A percentile compares a stretch with the other conserved stretches of the same genome.
These are phyloP conservation scores for Fraxinus sp. DNA, from an alignment of 305 asterid species.

Conservation along the genomic window DNA sequence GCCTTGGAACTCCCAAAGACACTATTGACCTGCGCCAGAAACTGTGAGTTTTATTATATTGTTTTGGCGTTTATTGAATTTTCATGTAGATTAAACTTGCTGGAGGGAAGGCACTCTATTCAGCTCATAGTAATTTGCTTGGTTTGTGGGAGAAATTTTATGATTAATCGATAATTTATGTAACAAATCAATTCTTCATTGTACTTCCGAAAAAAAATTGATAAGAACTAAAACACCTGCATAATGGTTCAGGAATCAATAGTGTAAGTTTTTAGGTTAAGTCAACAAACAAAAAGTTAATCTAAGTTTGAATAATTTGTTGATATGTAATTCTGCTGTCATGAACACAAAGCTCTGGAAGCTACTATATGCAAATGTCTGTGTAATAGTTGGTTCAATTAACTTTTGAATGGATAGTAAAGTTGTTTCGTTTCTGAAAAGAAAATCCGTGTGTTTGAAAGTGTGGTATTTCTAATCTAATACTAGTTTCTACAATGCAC, in stretches of 20 bases:
- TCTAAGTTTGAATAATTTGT: not conserved
- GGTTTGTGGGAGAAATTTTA: not conserved
- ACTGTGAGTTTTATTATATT: slow-evolving; percentile 25
- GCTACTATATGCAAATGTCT: not conserved
- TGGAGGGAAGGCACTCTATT: not conserved
- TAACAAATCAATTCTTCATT: not conserved
- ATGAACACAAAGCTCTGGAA: slow-evolving; percentile 3
- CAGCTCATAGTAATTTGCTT: not conserved
- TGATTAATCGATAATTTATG: not conserved
- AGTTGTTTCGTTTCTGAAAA: not conserved
- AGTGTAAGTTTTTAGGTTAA: not conserved
- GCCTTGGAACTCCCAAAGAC: slow-evolving; percentile 33
- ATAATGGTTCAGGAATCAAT: not conserved
- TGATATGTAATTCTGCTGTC: not conserved
- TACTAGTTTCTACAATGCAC: not conserved
- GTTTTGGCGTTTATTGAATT: not conserved
- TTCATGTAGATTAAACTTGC: not conserved
- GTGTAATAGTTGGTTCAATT: not conserved
- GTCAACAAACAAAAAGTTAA: not conserved
- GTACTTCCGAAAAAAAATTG: not conserved
- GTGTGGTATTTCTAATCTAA: not conserved
- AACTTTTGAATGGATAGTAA: not conserved
- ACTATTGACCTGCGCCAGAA: slow-evolving; percentile 32
- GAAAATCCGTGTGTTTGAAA: not conserved
- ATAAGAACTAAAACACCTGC: not conserved